Conservation (phyloP, 2,329 filamentous ascomycete species). For the Atkinsonella texensis region DNA sequence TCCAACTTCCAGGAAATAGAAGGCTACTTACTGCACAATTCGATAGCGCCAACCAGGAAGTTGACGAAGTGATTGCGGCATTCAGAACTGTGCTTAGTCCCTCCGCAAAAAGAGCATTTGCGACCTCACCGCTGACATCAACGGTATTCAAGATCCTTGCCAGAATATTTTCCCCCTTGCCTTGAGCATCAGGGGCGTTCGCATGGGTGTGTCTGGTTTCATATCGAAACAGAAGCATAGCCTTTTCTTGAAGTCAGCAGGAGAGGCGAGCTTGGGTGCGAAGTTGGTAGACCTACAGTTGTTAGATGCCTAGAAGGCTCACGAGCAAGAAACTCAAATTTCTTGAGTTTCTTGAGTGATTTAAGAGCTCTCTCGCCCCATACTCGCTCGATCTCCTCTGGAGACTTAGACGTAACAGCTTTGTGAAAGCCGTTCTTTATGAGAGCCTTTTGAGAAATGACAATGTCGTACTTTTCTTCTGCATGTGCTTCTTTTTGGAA, state of each 20-base stretch:
- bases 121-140: constrained; percentile 11
- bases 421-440: constrained; percentile 9
- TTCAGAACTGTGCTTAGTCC: constrained; percentile 14
- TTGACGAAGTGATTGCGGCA: constrained; percentile 12
- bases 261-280: not conserved
- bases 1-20: not conserved
- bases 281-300: not conserved
- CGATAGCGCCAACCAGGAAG: constrained; percentile 14
- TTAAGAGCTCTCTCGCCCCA: not conserved
- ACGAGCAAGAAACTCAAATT: not conserved
- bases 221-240: constrained; percentile 8
- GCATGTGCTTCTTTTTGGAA: not conserved
- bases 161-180: not conserved
- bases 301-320: constrained; percentile 6
- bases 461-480: constrained; percentile 8
- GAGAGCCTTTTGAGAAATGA: constrained; percentile 7
- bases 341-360: not conserved
- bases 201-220: not conserved
- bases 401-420: constrained; percentile 8
- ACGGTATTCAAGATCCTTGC: constrained; percentile 1
- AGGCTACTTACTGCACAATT: constrained; percentile 13
- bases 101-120: constrained; percentile 9
- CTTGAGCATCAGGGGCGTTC: not conserved
- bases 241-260: not conserved
- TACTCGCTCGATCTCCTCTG: constrained; percentile 2